A percentile compares a stretch with the other conserved stretches of the same genome.
phyloP scores from a whole-genome alignment of 2,329 filamentous ascomycete species.

The Calonectria naviculata region DNA sequence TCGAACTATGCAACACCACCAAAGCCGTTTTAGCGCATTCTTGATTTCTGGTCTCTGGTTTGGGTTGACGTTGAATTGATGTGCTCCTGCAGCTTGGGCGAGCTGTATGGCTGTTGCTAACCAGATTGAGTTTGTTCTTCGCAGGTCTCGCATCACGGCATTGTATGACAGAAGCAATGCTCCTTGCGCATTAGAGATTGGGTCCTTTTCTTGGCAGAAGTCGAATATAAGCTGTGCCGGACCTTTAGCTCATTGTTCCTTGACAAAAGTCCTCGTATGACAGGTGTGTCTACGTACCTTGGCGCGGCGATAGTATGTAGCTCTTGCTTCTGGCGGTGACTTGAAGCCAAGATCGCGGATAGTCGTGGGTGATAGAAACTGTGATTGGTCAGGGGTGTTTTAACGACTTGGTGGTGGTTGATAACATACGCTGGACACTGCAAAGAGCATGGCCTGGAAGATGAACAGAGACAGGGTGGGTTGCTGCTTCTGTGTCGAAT shows the following conservation, averaged over 20 bases:
- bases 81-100: slow-evolving; percentile 18
- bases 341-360: slow-evolving; percentile 20
- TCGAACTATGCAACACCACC: slow-evolving; percentile 32
- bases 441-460: slow-evolving; percentile 28
- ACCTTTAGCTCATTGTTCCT: background rate
- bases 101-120: slow-evolving; percentile 27
- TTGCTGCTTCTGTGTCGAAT: background rate
- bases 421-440: slow-evolving; percentile 23
- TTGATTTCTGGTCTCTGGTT: background rate
- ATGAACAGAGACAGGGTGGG: slow-evolving; percentile 18
- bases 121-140: slow-evolving; percentile 26
- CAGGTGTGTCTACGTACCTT: background rate
- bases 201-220: slow-evolving; percentile 16
- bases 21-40: slow-evolving; percentile 25
- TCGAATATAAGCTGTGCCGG: slow-evolving; percentile 20
- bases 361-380: slow-evolving; percentile 21
- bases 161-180: slow-evolving; percentile 23
- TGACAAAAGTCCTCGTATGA: background rate
- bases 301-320: slow-evolving; percentile 25
- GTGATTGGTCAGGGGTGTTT: background rate
- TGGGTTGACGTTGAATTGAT: slow-evolving; percentile 9
- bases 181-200: slow-evolving; percentile 17
- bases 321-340: slow-evolving; percentile 17
- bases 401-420: rapidly evolving
- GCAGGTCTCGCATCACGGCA: slow-evolving; percentile 23